phyloP scores from a whole-genome alignment of 2,329 filamentous ascomycete species.

The Onygenales sp. region DNA sequence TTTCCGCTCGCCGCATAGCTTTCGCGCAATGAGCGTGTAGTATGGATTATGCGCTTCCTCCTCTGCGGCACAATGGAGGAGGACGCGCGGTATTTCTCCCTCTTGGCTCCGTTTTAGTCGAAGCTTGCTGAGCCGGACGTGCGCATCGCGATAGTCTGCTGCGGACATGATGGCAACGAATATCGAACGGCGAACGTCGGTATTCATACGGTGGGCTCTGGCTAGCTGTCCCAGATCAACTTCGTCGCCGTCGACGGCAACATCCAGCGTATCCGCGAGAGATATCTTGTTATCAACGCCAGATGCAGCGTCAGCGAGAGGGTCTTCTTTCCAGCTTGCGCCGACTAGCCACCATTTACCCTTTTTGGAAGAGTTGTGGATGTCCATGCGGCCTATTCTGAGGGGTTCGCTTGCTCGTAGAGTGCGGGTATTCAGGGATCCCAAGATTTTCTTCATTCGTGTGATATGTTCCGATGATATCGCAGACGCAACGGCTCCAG shows the following conservation, averaged over 20 bases:
- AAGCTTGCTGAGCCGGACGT: slow-evolving; percentile 68
- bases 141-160: slow-evolving; percentile 73
- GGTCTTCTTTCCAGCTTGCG: slow-evolving; percentile 63
- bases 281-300: background rate
- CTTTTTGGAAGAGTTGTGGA: slow-evolving; percentile 71
- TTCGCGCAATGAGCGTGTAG: slow-evolving; percentile 75
- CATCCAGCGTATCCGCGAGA: slow-evolving; percentile 16
- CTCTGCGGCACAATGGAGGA: slow-evolving; percentile 76
- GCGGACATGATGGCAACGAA: slow-evolving; percentile 87
- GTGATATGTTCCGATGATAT: slow-evolving; percentile 72
- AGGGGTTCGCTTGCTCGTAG: slow-evolving; percentile 72
- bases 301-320: slow-evolving; percentile 3
- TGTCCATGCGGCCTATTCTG: slow-evolving; percentile 70
- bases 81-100: slow-evolving; percentile 74
- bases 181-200: slow-evolving; percentile 76
- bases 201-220: slow-evolving; percentile 74
- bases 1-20: slow-evolving; percentile 57
- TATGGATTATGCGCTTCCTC: slow-evolving; percentile 86
- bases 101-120: slow-evolving; percentile 78
- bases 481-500: slow-evolving; percentile 58
- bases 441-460: slow-evolving; percentile 80
- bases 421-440: slow-evolving; percentile 56
- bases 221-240: slow-evolving; percentile 67
- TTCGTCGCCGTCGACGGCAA: slow-evolving; percentile 35
- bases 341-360: slow-evolving; percentile 99